phyloP scores from a whole-genome alignment of 768 basidiomycete species.

The Kwoniella newhampshirensis region DNA sequence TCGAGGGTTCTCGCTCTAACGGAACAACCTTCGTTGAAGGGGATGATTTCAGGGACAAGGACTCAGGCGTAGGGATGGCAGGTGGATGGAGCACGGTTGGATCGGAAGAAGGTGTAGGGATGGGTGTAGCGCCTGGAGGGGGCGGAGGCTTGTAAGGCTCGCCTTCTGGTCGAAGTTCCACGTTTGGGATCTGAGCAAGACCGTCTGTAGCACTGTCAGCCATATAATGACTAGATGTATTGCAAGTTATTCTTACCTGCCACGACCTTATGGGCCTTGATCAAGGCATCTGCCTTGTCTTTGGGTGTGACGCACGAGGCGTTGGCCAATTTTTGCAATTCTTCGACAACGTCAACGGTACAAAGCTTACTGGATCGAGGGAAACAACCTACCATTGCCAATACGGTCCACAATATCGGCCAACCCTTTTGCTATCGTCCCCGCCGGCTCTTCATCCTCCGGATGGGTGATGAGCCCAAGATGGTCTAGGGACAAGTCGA shows the following conservation, averaged over 20 bases:
- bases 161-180: constrained; percentile 68
- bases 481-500: constrained; percentile 84
- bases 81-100: neutral
- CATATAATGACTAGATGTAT: neutral
- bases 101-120: neutral
- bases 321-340: constrained; percentile 60
- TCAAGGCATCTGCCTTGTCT: constrained; percentile 76
- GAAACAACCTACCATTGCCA: constrained; percentile 69
- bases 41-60: neutral
- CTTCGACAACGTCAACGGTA: constrained; percentile 51
- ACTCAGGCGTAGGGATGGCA: constrained; percentile 8
- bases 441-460: constrained; percentile 49
- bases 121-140: neutral
- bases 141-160: constrained; percentile 37
- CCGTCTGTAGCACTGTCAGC: constrained; percentile 34
- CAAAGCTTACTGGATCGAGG: too few species aligned
- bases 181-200: constrained; percentile 61
- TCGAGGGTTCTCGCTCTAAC: neutral
- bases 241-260: constrained; percentile 63
- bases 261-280: constrained; percentile 78
- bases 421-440: constrained; percentile 53
- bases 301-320: constrained; percentile 62
- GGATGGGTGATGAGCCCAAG: constrained; percentile 77
- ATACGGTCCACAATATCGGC: constrained; percentile 68
- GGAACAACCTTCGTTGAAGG: neutral